Conservation (phyloP, 768 basidiomycete genomes). For the Lyophyllum decastes region DNA sequence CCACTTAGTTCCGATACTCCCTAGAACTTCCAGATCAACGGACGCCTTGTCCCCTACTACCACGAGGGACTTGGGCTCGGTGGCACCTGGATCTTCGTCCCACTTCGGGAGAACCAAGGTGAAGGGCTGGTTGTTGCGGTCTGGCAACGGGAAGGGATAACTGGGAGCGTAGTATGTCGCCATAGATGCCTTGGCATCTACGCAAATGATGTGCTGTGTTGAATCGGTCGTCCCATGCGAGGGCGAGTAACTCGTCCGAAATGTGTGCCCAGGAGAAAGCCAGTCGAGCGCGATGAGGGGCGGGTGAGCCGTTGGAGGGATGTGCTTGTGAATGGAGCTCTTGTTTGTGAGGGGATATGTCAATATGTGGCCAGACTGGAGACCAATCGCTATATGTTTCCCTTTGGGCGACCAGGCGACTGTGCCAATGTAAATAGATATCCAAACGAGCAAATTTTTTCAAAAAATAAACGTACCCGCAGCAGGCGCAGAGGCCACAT, state of each 20-base stretch:
- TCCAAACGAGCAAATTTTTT: neutral
- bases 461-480: conserved; percentile 48
- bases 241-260: conserved; percentile 64
- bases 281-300: conserved; percentile 60
- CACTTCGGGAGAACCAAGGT: conserved; percentile 43
- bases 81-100: conserved; percentile 40
- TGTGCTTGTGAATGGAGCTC: conserved; percentile 53
- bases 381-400: conserved; percentile 78
- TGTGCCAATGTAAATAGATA: conserved; percentile 25
- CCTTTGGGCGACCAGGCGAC: conserved; percentile 88
- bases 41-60: conserved; percentile 49
- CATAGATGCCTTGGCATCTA: conserved; percentile 43
- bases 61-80: conserved; percentile 40
- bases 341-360: conserved; percentile 63
- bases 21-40: conserved; percentile 49
- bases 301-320: conserved; percentile 56
- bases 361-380: conserved; percentile 69
- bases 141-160: conserved; percentile 41
- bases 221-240: conserved; percentile 29
- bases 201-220: conserved; percentile 44
- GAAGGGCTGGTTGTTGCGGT: conserved; percentile 40
- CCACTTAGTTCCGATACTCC: conserved; percentile 41
- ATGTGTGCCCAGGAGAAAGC: conserved; percentile 69
- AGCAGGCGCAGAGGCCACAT: conserved; percentile 50
- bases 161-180: conserved; percentile 38